Conservation (phyloP, 495 filamentous ascomycete species). For the Lepraria neglecta region DNA sequence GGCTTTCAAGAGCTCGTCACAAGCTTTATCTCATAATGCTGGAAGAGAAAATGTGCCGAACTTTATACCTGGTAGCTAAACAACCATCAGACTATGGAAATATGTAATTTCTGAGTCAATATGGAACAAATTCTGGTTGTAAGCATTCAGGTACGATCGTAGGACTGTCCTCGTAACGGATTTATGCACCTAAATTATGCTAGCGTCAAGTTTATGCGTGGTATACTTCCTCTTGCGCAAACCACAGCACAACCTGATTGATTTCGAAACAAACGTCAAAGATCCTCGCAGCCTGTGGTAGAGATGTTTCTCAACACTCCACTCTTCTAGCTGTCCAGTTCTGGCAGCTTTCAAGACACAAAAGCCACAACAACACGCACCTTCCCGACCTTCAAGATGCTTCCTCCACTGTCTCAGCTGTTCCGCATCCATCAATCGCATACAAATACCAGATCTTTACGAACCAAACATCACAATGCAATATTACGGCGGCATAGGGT, state of each 20-base stretch:
- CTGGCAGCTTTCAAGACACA: neutral
- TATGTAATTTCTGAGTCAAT: too few relatives aligned
- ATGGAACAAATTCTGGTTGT: too few relatives aligned
- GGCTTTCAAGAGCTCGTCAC: neutral
- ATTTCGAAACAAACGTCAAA: too few relatives aligned
- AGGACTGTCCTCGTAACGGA: too few relatives aligned
- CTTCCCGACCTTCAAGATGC: conserved; percentile 48
- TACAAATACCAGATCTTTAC: conserved; percentile 45
- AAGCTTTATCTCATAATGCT: neutral
- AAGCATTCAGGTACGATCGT: too few relatives aligned
- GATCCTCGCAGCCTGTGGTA: neutral
- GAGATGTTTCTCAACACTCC: neutral
- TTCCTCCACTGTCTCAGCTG: conserved; percentile 49
- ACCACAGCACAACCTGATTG: too few relatives aligned
- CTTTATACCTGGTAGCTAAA: too few relatives aligned
- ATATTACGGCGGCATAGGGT: conserved; percentile 19
- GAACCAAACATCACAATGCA: conserved; percentile 27
- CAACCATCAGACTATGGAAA: too few relatives aligned
- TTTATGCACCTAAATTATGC: too few relatives aligned
- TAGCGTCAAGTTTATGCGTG: too few relatives aligned
- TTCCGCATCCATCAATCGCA: conserved; percentile 45
- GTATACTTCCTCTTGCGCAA: too few relatives aligned
- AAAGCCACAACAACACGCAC: neutral
- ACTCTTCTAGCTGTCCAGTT: neutral
- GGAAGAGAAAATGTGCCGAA: neutral